Conservation (phyloP, 257 asterid species). For the Ligustrum vulgare region DNA sequence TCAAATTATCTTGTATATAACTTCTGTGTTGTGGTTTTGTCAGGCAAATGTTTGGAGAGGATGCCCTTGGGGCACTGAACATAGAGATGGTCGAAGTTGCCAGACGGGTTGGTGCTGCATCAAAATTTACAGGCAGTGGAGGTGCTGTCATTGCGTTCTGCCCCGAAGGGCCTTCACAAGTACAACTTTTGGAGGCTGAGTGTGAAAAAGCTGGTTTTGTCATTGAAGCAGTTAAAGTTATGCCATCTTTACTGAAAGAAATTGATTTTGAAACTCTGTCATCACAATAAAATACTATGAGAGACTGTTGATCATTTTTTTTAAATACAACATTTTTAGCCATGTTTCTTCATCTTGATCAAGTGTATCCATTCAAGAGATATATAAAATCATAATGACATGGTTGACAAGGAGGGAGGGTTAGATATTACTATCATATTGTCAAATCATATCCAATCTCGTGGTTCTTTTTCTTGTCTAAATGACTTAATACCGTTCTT, state of each 20-base stretch:
- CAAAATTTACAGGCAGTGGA: conserved; percentile 95
- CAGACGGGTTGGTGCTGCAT: conserved; percentile 74
- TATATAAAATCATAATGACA: no score
- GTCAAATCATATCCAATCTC: no score
- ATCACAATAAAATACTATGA: not conserved
- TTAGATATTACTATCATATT: no score
- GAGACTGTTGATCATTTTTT: not conserved
- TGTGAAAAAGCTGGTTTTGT: conserved; percentile 65
- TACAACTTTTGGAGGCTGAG: conserved; percentile 58
- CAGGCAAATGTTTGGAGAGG: conserved; percentile 90
- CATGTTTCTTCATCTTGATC: no score
- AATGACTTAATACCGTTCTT: no score
- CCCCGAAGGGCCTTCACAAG: conserved; percentile 78
- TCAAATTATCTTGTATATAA: not conserved
- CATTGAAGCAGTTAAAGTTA: conserved; percentile 50
- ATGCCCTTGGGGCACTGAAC: conserved; percentile 72
- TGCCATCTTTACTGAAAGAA: conserved; percentile 52
- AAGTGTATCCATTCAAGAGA: no score
- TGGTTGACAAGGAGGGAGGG: no score
- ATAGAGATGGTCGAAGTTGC: conserved; percentile 90
- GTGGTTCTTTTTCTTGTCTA: no score
- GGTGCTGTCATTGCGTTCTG: conserved; percentile 87
- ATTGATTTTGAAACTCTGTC: conserved; percentile 47
- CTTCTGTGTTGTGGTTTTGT: not conserved
- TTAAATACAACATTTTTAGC: no score